A percentile compares a stretch with the other conserved stretches of the same genome.
phyloP scores from a whole-genome alignment of 441 rosid species.

The Isatis lusitanica region DNA sequence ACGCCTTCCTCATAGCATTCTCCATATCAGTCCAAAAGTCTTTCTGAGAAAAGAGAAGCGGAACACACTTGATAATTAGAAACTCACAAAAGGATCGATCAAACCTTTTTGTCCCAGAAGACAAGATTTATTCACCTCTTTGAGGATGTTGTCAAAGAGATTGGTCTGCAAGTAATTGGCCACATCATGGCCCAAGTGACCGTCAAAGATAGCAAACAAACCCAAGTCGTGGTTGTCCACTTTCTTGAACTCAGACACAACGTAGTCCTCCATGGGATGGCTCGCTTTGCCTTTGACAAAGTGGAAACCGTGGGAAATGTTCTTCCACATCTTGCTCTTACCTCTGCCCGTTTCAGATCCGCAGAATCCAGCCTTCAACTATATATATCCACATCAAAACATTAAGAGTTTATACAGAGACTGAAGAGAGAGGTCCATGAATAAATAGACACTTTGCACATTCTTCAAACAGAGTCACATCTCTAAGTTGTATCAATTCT shows the following conservation, averaged over 20 bases:
- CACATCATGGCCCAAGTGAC: slow-evolving; percentile 74
- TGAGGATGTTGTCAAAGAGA: slow-evolving; percentile 64
- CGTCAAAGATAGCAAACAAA: slow-evolving; percentile 76
- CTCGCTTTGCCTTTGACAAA: slow-evolving; percentile 68
- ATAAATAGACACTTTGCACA: neutral
- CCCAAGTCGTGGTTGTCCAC: slow-evolving; percentile 55
- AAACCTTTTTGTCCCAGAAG: neutral
- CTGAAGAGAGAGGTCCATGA: neutral
- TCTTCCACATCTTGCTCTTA: slow-evolving; percentile 57
- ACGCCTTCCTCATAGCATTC: slow-evolving; percentile 60
- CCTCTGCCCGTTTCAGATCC: slow-evolving; percentile 71
- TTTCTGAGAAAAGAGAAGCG: slow-evolving; percentile 37
- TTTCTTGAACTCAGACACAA: slow-evolving; percentile 57
- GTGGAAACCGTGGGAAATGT: slow-evolving; percentile 64
- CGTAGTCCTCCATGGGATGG: slow-evolving; percentile 80
- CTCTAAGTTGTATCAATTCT: slow-evolving; percentile 23
- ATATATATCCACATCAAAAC: neutral
- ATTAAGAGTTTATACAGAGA: slow-evolving; percentile 6
- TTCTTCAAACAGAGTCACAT: neutral
- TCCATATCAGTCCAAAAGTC: slow-evolving; percentile 66
- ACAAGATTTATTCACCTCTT: slow-evolving; percentile 45
- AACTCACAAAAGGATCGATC: neutral
- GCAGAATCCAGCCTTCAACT: slow-evolving; percentile 56
- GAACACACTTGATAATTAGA: neutral
- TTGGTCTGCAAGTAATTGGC: slow-evolving; percentile 65